A percentile compares a stretch with the other conserved stretches of the same genome.
These are phyloP conservation scores for Pachysandra terminalis DNA, from an alignment of 164 flowering plant genomes.

Conservation along the genomic window DNA sequence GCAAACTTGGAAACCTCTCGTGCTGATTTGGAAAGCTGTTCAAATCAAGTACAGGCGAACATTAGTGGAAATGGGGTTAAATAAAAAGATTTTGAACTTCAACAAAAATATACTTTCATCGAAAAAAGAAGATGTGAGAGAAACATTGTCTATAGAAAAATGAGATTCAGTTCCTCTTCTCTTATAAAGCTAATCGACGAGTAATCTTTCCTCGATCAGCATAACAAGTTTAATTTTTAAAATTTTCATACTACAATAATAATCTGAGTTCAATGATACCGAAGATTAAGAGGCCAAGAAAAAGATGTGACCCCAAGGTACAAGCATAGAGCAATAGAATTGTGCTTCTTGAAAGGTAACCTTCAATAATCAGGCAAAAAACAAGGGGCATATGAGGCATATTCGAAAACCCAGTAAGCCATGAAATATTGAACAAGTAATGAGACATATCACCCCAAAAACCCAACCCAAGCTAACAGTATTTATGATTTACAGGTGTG, in stretches of 20 bases:
- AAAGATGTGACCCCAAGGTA: too few species aligned
- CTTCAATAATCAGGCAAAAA: not conserved
- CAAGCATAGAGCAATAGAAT: not conserved
- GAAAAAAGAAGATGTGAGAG: too few species aligned
- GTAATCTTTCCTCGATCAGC: not conserved
- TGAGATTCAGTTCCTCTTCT: not conserved
- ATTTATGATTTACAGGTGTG: too few species aligned
- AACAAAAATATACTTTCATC: not conserved
- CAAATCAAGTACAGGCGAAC: not conserved
- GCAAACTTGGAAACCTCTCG: slow-evolving; percentile 84
- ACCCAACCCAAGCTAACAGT: too few species aligned
- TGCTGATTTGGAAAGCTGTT: slow-evolving; percentile 75
- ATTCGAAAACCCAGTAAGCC: not conserved
- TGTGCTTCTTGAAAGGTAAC: not conserved
- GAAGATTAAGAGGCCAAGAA: not conserved
- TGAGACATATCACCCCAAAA: too few species aligned
- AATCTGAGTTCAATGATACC: not conserved
- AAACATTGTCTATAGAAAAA: too few species aligned
- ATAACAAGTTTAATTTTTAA: not conserved
- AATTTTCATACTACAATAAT: too few species aligned
- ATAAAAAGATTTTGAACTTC: not conserved
- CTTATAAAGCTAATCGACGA: not conserved
- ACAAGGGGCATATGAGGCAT: not conserved
- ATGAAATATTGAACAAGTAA: not conserved
- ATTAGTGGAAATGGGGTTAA: not conserved